Evolutionary conservation across 2,329 filamentous ascomycete genomes (phyloP).

Genomic region (Lachnellula occidentalis): DNA sequence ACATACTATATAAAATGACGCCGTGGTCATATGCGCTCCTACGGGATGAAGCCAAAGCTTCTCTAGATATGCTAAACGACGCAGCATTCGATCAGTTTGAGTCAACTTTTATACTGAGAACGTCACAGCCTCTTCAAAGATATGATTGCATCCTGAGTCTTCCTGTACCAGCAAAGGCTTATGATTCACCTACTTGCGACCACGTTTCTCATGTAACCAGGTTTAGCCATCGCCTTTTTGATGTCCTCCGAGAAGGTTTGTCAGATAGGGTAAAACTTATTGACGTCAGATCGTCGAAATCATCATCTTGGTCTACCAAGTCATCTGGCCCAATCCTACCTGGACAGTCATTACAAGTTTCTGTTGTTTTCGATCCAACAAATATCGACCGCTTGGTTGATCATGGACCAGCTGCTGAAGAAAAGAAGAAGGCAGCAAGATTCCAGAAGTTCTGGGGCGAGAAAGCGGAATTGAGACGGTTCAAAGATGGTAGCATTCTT

Average conservation of each 20-base stretch:
- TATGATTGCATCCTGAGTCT: conserved; percentile 45
- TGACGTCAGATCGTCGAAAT: conserved; percentile 44
- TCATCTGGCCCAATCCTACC: conserved; percentile 30
- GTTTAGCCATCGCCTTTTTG: conserved; percentile 55
- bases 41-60: conserved; percentile 67
- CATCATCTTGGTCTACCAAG: conserved; percentile 43
- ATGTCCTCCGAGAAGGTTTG: conserved; percentile 63
- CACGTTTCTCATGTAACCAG: conserved; percentile 21
- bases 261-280: conserved; percentile 69
- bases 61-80: conserved; percentile 70
- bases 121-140: conserved; percentile 47
- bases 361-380: conserved; percentile 65
- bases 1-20: conserved; percentile 87
- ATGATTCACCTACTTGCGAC: conserved; percentile 17
- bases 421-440: conserved; percentile 71
- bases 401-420: conserved; percentile 79
- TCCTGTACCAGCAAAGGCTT: conserved; percentile 6
- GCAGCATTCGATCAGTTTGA: conserved; percentile 75
- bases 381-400: conserved; percentile 75
- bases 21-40: conserved; percentile 74
- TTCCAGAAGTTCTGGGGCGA: conserved; percentile 95
- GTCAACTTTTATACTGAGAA: conserved; percentile 69
- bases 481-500: conserved; percentile 89
- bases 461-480: conserved; percentile 85
- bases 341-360: conserved; percentile 48